These are phyloP conservation scores for Begonia masoniana DNA, from an alignment of 306 rosid genomes.

Conservation along the genomic window DNA sequence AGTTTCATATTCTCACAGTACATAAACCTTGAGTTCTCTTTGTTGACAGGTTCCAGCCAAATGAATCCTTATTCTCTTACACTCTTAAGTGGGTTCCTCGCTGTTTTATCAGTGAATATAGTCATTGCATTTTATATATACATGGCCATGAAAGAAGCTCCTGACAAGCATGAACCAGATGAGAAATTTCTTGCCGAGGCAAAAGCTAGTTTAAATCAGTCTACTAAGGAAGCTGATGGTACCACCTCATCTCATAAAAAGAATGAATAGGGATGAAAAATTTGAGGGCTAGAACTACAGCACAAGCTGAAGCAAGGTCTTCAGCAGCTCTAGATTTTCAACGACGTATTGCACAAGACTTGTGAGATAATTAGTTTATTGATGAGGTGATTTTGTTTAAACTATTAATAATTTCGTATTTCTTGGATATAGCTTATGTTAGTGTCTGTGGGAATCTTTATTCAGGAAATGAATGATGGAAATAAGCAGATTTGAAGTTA, in stretches of 20 bases:
- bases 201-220: conserved; percentile 56
- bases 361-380: too few relatives aligned
- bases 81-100: conserved; percentile 75
- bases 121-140: conserved; percentile 72
- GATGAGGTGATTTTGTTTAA: too few relatives aligned
- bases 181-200: conserved; percentile 71
- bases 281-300: too few relatives aligned
- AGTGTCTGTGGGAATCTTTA: too few relatives aligned
- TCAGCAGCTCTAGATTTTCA: too few relatives aligned
- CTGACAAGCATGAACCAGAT: conserved; percentile 63
- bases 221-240: conserved; percentile 20
- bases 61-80: conserved; percentile 69
- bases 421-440: too few relatives aligned
- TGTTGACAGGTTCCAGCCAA: conserved; percentile 37
- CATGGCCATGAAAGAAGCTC: conserved; percentile 84
- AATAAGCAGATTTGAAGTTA: too few relatives aligned
- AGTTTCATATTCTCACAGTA: background rate
- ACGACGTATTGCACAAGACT: too few relatives aligned
- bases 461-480: too few relatives aligned
- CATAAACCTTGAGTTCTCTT: background rate
- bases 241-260: conserved; percentile 45
- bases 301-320: too few relatives aligned
- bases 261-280: conserved; percentile 27
- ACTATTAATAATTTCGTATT: too few relatives aligned
- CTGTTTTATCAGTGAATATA: conserved; percentile 70